Evolutionary conservation across 352 stramenopile genomes (phyloP).

Genomic region (Phytophthora rubi): DNA sequence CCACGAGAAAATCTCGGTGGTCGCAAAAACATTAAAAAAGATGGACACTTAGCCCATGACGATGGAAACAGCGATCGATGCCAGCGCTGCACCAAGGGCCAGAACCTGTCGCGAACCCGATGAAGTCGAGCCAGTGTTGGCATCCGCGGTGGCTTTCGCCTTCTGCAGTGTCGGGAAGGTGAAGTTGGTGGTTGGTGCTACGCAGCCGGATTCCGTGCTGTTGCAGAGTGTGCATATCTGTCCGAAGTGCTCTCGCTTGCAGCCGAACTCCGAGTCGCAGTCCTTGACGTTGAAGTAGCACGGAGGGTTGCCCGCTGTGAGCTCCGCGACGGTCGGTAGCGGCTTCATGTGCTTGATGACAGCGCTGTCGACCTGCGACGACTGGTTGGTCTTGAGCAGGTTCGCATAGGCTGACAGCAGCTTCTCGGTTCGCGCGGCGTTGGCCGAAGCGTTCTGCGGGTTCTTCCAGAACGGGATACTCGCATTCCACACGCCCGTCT

Average conservation of each 20-base stretch:
- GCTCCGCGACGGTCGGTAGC: slow-evolving; percentile 48
- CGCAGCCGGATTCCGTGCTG: slow-evolving; percentile 31
- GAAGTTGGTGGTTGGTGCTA: slow-evolving; percentile 35
- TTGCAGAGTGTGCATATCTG: slow-evolving; percentile 67
- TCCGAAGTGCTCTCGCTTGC: slow-evolving; percentile 61
- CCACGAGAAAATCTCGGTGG: background rate
- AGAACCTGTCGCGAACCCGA: slow-evolving; percentile 11
- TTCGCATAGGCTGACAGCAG: slow-evolving; percentile 57
- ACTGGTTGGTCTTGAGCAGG: slow-evolving; percentile 33
- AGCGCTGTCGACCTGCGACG: slow-evolving; percentile 39
- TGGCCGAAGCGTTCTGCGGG: slow-evolving; percentile 54
- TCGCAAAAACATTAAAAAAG: no score
- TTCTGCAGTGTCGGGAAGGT: slow-evolving; percentile 49
- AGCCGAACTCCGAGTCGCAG: slow-evolving; percentile 60
- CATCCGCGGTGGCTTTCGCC: slow-evolving; percentile 17
- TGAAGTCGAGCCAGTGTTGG: slow-evolving; percentile 4
- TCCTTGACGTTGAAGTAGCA: slow-evolving; percentile 71
- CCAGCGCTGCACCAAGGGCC: slow-evolving; percentile 9
- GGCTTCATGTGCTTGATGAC: slow-evolving; percentile 49
- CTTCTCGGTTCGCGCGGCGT: slow-evolving; percentile 46
- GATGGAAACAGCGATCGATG: slow-evolving; percentile 24
- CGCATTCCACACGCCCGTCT: slow-evolving; percentile 40
- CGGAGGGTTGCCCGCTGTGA: slow-evolving; percentile 55
- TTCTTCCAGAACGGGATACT: slow-evolving; percentile 71
- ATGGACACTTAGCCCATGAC: slow-evolving; percentile 17